These are phyloP conservation scores for Cercophora samala DNA, from an alignment of 495 filamentous ascomycete species.

Conservation along the genomic window DNA sequence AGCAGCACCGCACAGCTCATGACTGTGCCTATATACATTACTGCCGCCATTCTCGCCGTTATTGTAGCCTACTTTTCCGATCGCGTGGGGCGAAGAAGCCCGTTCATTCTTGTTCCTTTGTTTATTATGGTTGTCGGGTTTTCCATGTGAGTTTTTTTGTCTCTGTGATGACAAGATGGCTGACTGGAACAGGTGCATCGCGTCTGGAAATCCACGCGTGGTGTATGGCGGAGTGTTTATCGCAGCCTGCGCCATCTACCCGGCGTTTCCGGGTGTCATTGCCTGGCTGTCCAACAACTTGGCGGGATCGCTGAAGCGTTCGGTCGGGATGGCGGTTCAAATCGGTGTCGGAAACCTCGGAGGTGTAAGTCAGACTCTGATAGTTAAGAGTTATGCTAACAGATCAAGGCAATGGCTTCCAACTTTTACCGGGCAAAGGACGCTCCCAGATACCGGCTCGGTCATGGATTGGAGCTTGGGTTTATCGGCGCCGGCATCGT, in stretches of 20 bases:
- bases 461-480: slow-evolving; percentile 64
- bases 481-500: slow-evolving; percentile 63
- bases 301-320: slow-evolving; percentile 65
- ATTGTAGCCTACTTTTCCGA: slow-evolving; percentile 59
- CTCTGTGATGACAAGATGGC: background rate
- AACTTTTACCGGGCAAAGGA: slow-evolving; percentile 73
- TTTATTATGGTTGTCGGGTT: slow-evolving; percentile 63
- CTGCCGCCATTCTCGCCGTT: slow-evolving; percentile 58
- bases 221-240: slow-evolving; percentile 75
- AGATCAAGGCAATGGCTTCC: slow-evolving; percentile 59
- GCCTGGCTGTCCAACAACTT: slow-evolving; percentile 72
- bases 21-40: slow-evolving; percentile 72
- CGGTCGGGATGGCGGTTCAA: slow-evolving; percentile 69
- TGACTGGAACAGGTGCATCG: background rate
- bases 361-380: slow-evolving; percentile 53
- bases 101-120: slow-evolving; percentile 62
- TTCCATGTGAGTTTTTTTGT: slow-evolving; percentile 49
- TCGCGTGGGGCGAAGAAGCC: slow-evolving; percentile 54
- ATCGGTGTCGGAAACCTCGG: slow-evolving; percentile 72
- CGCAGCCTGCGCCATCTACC: slow-evolving; percentile 61
- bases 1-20: slow-evolving; percentile 65
- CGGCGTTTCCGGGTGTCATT: slow-evolving; percentile 63
- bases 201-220: slow-evolving; percentile 52
- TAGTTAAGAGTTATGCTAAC: no score
- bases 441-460: slow-evolving; percentile 61